Evolutionary conservation across 345 rosid species (phyloP), one percentile per base, ranked within the genome.

Genomic region (Eucalyptus urophylla): DNA sequence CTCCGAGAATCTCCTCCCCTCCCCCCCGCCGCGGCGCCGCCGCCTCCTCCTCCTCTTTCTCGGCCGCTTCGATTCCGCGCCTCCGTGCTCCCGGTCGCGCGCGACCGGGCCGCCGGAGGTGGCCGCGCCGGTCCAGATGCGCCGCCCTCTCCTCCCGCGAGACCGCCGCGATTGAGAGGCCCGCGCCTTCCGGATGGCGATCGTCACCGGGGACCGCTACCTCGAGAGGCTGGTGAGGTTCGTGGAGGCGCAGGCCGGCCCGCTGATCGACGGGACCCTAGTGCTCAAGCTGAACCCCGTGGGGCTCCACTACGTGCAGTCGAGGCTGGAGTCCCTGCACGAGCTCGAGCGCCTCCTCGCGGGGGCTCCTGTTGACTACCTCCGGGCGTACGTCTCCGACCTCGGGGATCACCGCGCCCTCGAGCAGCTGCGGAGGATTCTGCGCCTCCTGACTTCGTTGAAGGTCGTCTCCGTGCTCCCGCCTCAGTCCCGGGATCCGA

Each of bases 141-240:
- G 83, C 81, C 44, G 25, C 27, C 83, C 25, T 22, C 47, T 11
- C 40, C 76, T 19, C 14, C 45, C 47, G 10, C 83, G 15, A 19
- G 83, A 37, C 83, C 83, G 83, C 83, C 83, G 83, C 24, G 24
- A 69, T 69, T 33, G 80, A 17, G 37, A 40, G 44, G 43, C 76
- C 62, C 62, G 29, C 62, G 44, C 40, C 80, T 33, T 17, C 9
- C 37, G 33, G 14, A 97, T 97, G 99, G 97, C 95, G 92, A 94
- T 96, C 93, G 98, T 98, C 33, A 98, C 99, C 25, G 99, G 99
- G 85, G 99, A 98, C 93, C 98, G 98, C 40, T 98, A 98, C 90
- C 89, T 98, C 1, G 99, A 98, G 88, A 94, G 94, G 88, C 95
- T 98, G 49, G 97, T 95, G 65, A 93, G 92, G 86, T 98, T 98